A percentile compares a stretch with the other conserved stretches of the same genome.
These are phyloP conservation scores for Saccharomyces paradoxus DNA, from an alignment of 805 yeast genomes.

Conservation along the genomic window DNA sequence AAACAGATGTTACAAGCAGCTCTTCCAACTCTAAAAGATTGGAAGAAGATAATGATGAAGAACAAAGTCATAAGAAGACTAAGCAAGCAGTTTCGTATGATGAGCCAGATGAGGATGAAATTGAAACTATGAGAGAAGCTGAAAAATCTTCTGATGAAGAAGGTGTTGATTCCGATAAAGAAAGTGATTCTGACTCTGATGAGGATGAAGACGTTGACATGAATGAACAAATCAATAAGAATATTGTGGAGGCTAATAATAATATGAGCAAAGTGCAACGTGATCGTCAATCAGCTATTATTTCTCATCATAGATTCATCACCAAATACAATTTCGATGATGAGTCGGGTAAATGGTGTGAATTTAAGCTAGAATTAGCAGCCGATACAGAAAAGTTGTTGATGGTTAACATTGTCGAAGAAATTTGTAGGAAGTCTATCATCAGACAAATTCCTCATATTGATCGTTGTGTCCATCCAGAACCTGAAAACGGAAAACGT, in stretches of 20 bases:
- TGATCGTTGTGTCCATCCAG: slow-evolving; percentile 87
- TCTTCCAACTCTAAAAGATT: slow-evolving; percentile 31
- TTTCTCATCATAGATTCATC: slow-evolving; percentile 63
- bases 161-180: slow-evolving; percentile 35
- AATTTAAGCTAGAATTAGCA: slow-evolving; percentile 72
- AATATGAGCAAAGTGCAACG: slow-evolving; percentile 54
- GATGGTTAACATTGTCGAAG: slow-evolving; percentile 95
- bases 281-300: slow-evolving; percentile 79
- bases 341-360: slow-evolving; percentile 83
- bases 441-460: slow-evolving; percentile 87
- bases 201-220: slow-evolving; percentile 33
- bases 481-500: slow-evolving; percentile 61
- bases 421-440: slow-evolving; percentile 78
- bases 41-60: slow-evolving; percentile 46
- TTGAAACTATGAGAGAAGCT: slow-evolving; percentile 79
- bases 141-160: slow-evolving; percentile 72
- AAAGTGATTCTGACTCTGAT: slow-evolving; percentile 35
- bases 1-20: slow-evolving; percentile 36
- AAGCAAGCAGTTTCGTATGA: slow-evolving; percentile 90
- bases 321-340: slow-evolving; percentile 87
- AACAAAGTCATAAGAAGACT: slow-evolving; percentile 48
- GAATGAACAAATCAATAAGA: slow-evolving; percentile 18
- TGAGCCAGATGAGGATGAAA: slow-evolving; percentile 90
- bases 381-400: slow-evolving; percentile 85
- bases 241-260: slow-evolving; percentile 19